Evolutionary conservation across 164 flowering plant species (phyloP).

Genomic region (Magnolia kwangsiensis): DNA sequence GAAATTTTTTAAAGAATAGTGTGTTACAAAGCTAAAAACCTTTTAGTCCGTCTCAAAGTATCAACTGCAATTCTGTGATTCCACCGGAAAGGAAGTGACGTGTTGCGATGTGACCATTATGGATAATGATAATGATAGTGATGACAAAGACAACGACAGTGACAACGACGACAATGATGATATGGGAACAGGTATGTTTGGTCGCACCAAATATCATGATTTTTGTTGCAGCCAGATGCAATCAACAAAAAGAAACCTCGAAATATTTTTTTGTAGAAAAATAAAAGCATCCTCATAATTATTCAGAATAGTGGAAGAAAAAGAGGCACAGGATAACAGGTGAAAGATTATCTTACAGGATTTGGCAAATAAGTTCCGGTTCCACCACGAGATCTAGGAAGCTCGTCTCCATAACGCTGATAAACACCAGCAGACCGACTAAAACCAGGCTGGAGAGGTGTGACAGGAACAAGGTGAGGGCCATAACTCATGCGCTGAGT

Average conservation of each 20-base stretch:
- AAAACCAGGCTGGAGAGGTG: constrained; percentile 65
- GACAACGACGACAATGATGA: no score
- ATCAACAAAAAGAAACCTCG: not conserved
- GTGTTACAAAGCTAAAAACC: not conserved
- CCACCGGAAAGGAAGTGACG: no score
- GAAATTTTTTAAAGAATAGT: not conserved
- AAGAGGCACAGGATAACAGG: not conserved
- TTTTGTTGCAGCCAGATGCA: no score
- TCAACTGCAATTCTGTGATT: no score
- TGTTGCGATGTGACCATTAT: not conserved
- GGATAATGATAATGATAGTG: not conserved
- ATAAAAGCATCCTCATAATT: no score
- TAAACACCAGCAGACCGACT: constrained; percentile 57
- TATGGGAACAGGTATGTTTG: no score
- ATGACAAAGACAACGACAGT: not conserved
- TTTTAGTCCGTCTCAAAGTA: not conserved
- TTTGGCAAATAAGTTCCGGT: constrained; percentile 97
- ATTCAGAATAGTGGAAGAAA: not conserved
- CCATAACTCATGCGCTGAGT: constrained; percentile 65
- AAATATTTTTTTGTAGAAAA: not conserved
- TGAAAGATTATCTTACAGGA: constrained; percentile 58
- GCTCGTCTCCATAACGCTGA: constrained; percentile 68
- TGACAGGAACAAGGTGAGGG: constrained; percentile 61
- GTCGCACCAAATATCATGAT: no score
- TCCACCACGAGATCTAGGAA: constrained; percentile 90